These are phyloP conservation scores for Xylaria digitata DNA, from an alignment of 2,329 filamentous ascomycete species.

Conservation along the genomic window DNA sequence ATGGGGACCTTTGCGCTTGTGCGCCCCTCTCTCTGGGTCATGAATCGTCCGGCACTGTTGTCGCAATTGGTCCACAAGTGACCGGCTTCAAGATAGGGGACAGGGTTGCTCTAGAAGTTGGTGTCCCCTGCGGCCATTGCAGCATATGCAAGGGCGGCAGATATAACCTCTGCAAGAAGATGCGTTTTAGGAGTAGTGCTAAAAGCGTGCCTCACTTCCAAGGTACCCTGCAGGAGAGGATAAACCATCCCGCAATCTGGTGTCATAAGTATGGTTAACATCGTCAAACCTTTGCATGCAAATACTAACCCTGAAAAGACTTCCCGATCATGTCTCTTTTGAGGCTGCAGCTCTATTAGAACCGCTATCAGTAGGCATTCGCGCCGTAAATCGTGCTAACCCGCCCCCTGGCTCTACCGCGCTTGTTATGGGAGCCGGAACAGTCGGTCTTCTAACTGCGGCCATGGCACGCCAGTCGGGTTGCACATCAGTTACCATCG, in stretches of 20 bases:
- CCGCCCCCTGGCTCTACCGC: constrained; percentile 65
- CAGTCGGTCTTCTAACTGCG: constrained; percentile 71
- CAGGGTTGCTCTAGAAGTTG: constrained; percentile 61
- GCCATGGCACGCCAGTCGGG: constrained; percentile 71
- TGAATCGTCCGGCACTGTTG: constrained; percentile 69
- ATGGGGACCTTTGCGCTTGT: constrained; percentile 75
- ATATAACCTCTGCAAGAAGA: constrained; percentile 71
- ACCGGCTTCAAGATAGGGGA: constrained; percentile 66
- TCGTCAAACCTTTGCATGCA: constrained; percentile 5
- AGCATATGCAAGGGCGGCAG: constrained; percentile 60
- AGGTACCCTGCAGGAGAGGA: constrained; percentile 70
- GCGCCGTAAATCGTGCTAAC: constrained; percentile 67
- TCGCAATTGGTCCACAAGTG: constrained; percentile 65
- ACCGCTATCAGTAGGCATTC: constrained; percentile 71
- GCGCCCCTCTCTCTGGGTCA: constrained; percentile 74
- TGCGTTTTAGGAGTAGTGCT: constrained; percentile 71
- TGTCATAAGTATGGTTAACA: constrained; percentile 66
- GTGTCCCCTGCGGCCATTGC: constrained; percentile 54
- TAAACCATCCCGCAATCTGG: constrained; percentile 72
- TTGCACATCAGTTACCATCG: constrained; percentile 68
- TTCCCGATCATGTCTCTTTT: constrained; percentile 69
- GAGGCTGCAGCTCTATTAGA: constrained; percentile 71
- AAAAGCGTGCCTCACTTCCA: constrained; percentile 73
- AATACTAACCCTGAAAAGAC: constrained; percentile 52
- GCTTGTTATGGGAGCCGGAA: constrained; percentile 73